Evolutionary conservation across 2,329 filamentous ascomycete genomes (phyloP), one percentile per base, ranked within the genome.

Genomic region (Aspergillus persii): DNA sequence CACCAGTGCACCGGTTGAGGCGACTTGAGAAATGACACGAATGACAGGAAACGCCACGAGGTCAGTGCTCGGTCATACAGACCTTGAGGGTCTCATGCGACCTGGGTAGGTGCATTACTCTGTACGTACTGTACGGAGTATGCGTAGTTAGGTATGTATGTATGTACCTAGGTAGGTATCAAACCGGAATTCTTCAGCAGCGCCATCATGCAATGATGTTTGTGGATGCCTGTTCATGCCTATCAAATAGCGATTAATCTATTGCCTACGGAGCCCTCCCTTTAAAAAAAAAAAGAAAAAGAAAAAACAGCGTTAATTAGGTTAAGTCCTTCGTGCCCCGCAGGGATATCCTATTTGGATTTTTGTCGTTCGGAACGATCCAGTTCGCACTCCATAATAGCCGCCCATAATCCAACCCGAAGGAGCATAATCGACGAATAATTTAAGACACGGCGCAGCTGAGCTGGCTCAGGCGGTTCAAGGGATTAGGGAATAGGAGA

Each of bases 341-440:
- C 58, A 53, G 54, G 50, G 41, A 48, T 54, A 59, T 56, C 53
- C 57, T 56, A 49, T 47, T 53, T 53, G 50, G 18, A 23, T 23
- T 23, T 23, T 23, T 23, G 50, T 44, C 54, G 50, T 50, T 56
- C 54, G 57, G 54, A 59, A 56, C 41, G 58, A 51, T 59, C 59
- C 59, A 26, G 50, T 48, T 9, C 50, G 47, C 46, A 23, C 31
- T 52, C 50, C 50, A 52, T 52, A 52, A 41, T 23, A 23, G 18
- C 18, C 18, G 18, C 18, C 18, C 18, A 44, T 26, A 47, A 47
- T 9, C 8, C 9, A 23, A 41, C 36, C 36, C 36, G 36, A 47
- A 47, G 7, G 18, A 26, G 44, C 44, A 47, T 47, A 47, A 46
- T 41, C 36, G 6, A 53, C 26, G 51, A 57, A 47, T 47, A 47